Evolutionary conservation across 345 rosid genomes (phyloP), one percentile per base, ranked within the genome.

Genomic region (Euphorbia peplus): DNA sequence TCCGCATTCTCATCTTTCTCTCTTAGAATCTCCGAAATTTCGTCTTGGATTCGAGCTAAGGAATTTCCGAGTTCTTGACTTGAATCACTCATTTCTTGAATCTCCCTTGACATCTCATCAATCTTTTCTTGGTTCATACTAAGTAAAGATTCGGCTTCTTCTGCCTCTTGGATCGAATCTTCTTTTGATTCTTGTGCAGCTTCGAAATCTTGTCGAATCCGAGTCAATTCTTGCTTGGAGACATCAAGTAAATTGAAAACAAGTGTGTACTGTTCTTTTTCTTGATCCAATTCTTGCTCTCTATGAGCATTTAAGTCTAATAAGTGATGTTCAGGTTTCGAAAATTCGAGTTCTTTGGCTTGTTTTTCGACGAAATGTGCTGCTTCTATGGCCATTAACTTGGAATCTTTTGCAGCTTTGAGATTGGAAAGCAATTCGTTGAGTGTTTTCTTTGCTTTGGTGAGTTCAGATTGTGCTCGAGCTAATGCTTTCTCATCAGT

Each of bases 201-300:
- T 62, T 86, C 96, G 32, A 91, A 91, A 72, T 91, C 95, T 75
- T 88, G 97, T 67, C 90, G 71, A 62, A 88, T 70, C 71, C 79
- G 81, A 19, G 83, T 86, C 56, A 95, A 88, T 70, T 84, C 82
- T 51, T 90, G 96, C 72, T 91, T 95, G 4, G 86, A 83, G 2
- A 87, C 71, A 44, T 86, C 86, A 13, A 91, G 88, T 44, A 87
- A 74, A 5, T 73, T 18, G 2, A 91, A 83, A 8, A 81, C 78
- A 4, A 68, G 26, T 44, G 62, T 52, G 78, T 95, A 91, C 47
- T 81, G 83, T 52, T 86, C 86, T 75, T 93, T 83, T 3, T 87
- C 92, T 13, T 65, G 37, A 15, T 82, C 83, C 32, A 95, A 60
- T 60, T 88, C 97, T 13, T 73, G 79, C 18, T 80, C 78, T 67